Conservation (phyloP, 1,284 basidiomycete genomes). For the Ustilago loliicola region DNA sequence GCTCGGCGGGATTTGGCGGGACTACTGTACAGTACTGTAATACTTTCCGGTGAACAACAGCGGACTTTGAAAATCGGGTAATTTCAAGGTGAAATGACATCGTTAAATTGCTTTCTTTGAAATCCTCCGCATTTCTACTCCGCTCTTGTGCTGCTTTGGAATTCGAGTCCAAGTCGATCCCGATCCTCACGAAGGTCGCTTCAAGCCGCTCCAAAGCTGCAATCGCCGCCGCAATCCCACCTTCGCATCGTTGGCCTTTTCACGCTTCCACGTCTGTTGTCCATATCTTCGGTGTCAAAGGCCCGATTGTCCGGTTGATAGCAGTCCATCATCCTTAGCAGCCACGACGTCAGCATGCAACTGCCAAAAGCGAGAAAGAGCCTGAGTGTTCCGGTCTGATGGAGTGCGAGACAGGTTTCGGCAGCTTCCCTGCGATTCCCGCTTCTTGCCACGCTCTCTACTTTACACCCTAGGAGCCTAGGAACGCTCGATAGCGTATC, state of each 20-base stretch:
- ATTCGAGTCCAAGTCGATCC: not conserved
- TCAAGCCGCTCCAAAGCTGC: not conserved
- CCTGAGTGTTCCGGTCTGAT: not conserved
- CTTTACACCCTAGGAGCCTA: slow-evolving; percentile 12
- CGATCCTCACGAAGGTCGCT: not conserved
- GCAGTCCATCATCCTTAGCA: not conserved
- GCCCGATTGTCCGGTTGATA: not conserved
- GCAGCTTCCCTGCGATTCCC: slow-evolving; percentile 8
- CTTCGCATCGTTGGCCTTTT: not conserved
- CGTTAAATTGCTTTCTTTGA: slow-evolving; percentile 10
- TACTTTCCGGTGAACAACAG: not conserved
- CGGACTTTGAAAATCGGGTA: slow-evolving; percentile 37
- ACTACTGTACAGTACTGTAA: no score
- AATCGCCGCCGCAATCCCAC: slow-evolving; percentile 16
- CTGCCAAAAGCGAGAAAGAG: not conserved
- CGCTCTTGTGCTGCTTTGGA: not conserved
- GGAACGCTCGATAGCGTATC: slow-evolving; percentile 24
- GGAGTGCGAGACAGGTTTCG: not conserved
- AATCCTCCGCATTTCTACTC: slow-evolving; percentile 18
- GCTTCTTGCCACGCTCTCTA: slow-evolving; percentile 13
- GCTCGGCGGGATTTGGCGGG: not conserved
- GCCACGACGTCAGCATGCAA: slow-evolving; percentile 3
- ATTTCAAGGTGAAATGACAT: slow-evolving; percentile 44
- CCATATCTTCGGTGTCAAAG: not conserved
- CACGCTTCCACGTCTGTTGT: not conserved